A percentile compares a stretch with the other conserved stretches of the same genome.
Conservation (phyloP, 441 rosid species). For the Gossypium schwendimanii region DNA sequence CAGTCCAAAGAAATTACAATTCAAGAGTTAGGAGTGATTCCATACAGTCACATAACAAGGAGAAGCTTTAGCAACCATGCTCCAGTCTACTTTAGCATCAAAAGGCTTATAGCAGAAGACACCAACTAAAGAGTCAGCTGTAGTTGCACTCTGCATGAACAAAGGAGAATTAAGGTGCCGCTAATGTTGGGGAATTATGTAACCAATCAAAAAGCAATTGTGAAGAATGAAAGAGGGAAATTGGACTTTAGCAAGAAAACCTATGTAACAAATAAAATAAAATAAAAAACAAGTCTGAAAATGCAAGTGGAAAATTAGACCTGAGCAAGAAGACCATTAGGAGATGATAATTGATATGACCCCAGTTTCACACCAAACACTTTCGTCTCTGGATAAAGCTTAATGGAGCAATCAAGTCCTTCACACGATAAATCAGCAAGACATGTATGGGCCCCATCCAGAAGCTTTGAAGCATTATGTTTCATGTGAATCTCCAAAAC, state of each 20-base stretch:
- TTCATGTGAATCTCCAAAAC: constrained; percentile 80
- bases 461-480: constrained; percentile 88
- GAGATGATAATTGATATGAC: constrained; percentile 84
- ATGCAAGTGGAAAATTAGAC: constrained; percentile 42
- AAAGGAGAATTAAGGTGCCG: constrained; percentile 15
- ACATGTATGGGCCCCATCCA: constrained; percentile 50
- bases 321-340: constrained; percentile 52
- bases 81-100: constrained; percentile 96
- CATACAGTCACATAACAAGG: constrained; percentile 96
- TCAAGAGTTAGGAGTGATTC: constrained; percentile 19
- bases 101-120: constrained; percentile 90
- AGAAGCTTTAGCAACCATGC: constrained; percentile 91
- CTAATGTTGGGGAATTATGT: constrained; percentile 4
- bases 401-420: constrained; percentile 66
- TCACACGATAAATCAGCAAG: constrained; percentile 93
- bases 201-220: not conserved
- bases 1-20: constrained; percentile 2
- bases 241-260: constrained; percentile 41
- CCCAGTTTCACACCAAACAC: constrained; percentile 71
- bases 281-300: not conserved
- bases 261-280: not conserved
- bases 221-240: not conserved
- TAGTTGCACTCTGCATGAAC: constrained; percentile 81
- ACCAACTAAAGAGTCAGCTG: constrained; percentile 67
- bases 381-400: constrained; percentile 84